Percentiles rank a stretch among this genome's conserved stretches.
These are phyloP conservation scores for Alternaria triticimaculans DNA, from an alignment of 2,329 filamentous ascomycete genomes.

Conservation along the genomic window DNA sequence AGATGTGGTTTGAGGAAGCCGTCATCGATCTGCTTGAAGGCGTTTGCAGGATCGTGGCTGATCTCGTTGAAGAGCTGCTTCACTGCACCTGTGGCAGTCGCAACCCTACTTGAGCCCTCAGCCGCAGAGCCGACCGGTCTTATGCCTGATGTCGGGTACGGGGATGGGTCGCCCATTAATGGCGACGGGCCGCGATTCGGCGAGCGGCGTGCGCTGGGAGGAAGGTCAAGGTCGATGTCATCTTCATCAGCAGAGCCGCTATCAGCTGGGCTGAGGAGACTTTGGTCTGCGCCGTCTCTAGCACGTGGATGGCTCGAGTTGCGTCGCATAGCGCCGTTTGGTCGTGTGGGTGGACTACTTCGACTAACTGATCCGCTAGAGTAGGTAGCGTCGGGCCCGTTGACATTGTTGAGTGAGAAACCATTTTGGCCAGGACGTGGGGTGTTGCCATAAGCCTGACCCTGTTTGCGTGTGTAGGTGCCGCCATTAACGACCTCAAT, in stretches of 20 bases:
- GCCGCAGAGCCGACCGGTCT: conserved; percentile 21
- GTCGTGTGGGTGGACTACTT: conserved; percentile 55
- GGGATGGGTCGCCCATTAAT: conserved; percentile 23
- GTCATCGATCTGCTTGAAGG: conserved; percentile 93
- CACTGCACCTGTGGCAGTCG: conserved; percentile 79
- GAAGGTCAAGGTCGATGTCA: conserved; percentile 64
- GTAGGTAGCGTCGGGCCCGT: conserved; percentile 62
- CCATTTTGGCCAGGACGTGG: conserved; percentile 65
- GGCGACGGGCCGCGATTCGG: conserved; percentile 49
- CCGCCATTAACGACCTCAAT: conserved; percentile 75
- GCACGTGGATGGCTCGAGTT: conserved; percentile 59
- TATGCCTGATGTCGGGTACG: conserved; percentile 52
- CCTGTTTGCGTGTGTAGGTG: conserved; percentile 81
- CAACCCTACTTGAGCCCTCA: conserved; percentile 39
- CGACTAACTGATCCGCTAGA: conserved; percentile 63
- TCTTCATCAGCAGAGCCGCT: conserved; percentile 61
- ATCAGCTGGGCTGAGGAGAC: conserved; percentile 59
- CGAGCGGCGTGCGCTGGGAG: conserved; percentile 61
- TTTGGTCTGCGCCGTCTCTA: conserved; percentile 60
- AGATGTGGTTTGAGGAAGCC: conserved; percentile 94
- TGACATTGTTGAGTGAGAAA: conserved; percentile 61
- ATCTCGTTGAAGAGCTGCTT: conserved; percentile 78
- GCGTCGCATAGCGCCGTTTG: conserved; percentile 55
- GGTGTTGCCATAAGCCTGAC: conserved; percentile 76
- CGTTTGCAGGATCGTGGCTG: conserved; percentile 84